Base-by-base conservation (phyloP, 192 early-diverging fungal species). In the Linderina pennispora region DNA sequence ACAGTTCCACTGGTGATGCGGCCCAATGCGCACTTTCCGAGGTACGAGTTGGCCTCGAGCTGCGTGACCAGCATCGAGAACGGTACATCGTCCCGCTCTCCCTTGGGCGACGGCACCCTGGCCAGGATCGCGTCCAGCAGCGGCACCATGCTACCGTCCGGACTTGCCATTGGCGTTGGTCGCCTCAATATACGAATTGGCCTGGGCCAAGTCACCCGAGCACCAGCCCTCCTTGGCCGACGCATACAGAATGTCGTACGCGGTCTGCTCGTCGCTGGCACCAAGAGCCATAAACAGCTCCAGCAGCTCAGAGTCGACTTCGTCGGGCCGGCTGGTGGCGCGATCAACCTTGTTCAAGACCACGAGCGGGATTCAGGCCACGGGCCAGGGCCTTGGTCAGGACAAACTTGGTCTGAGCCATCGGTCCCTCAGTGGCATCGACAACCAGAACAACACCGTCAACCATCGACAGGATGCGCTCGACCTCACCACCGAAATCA, bases 391-490 rank as follows among this genome's bases (percentile, higher is more conserved):
- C 86, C 70, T 91, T 91, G 53, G 80, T 78, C 50, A 91, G 65
- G 32, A 91, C 89, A 70, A 88, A 91, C 62, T 86, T 85, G 4
- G 89, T 91, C 69, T 91, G 89, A 4, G 89, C 87, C 89, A 91
- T 91, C 10, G 87, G 85, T 14, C 89, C 89, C 52, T 91, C 89
- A 6, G 86, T 84, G 4, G 81, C 86, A 54, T 86, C 86, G 43
- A 91, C 89, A n/a, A 91, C 85, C 33, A 91, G 55, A 24, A 82
- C 81, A 2, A 91, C 89, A 37, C 89, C 86, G 57, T 91, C 89
- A 8, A 91, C 86, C 89, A 91, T 91, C 3, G 84, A 87, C 46
- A 91, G 61, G 31, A 91, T 86, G 24, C 89, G 85, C 66, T 91
- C 89, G 18, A 91, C 89, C 53, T 91, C 86, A 17, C 78, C 80